These are phyloP conservation scores for Medicago arabica DNA, from an alignment of 306 rosid species.

Conservation along the genomic window DNA sequence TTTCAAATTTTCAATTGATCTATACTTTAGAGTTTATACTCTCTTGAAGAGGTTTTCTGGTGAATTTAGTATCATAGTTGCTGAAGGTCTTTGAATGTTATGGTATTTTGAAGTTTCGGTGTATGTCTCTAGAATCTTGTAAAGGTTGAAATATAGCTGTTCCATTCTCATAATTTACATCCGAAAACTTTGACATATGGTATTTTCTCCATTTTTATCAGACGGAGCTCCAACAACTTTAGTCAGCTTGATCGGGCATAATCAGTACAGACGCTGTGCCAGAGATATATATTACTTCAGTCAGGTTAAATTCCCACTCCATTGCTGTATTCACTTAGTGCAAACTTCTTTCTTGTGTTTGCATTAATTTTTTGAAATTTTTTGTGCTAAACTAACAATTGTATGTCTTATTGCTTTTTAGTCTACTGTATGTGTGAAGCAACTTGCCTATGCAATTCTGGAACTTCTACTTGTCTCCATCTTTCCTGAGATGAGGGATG, in stretches of 20 bases:
- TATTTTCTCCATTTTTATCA: constrained; percentile 48
- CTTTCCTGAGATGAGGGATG: constrained; percentile 85
- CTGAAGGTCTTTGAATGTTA: constrained; percentile 16
- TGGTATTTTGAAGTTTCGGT: constrained; percentile 6
- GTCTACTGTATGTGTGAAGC: constrained; percentile 88
- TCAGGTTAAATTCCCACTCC: constrained; percentile 63
- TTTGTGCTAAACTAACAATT: constrained; percentile 36
- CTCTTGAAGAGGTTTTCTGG: constrained; percentile 25
- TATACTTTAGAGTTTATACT: constrained; percentile 2
- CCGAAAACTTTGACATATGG: constrained; percentile 15
- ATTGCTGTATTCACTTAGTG: constrained; percentile 30
- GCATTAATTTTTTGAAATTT: neutral
- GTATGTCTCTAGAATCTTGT: constrained; percentile 29
- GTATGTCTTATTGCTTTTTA: constrained; percentile 29
- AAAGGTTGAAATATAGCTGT: constrained; percentile 27
- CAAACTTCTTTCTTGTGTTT: constrained; percentile 9
- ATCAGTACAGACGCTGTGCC: constrained; percentile 90
- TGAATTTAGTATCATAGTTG: constrained; percentile 11
- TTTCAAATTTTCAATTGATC: constrained; percentile 13
- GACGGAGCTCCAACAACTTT: constrained; percentile 92
- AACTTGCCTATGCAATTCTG: constrained; percentile 78
- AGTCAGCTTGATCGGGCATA: constrained; percentile 86
- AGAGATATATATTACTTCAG: constrained; percentile 89
- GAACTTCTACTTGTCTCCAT: constrained; percentile 73
- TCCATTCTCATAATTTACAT: constrained; percentile 29